phyloP scores from a whole-genome alignment of 2,329 filamentous ascomycete species.

The Colletotrichum somersetense region DNA sequence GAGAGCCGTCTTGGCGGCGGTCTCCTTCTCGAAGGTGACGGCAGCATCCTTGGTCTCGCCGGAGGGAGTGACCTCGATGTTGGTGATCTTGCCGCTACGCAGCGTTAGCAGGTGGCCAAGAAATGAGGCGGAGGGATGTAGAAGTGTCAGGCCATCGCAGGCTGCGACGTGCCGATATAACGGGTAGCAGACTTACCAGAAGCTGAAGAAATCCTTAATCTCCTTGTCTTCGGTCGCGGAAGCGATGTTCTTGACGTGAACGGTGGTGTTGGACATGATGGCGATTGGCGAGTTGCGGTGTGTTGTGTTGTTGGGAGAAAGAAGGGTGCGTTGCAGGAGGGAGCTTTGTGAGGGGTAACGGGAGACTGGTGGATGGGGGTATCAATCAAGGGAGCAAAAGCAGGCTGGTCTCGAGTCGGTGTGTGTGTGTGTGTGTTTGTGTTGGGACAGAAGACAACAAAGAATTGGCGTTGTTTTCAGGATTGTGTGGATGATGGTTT shows the following conservation, averaged over 20 bases:
- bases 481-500: constrained; percentile 28
- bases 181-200: constrained; percentile 73
- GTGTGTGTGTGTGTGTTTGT: not conserved
- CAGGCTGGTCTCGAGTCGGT: constrained; percentile 32
- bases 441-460: not conserved
- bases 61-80: constrained; percentile 79
- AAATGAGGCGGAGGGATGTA: not conserved
- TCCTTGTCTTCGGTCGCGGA: constrained; percentile 87
- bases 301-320: constrained; percentile 27
- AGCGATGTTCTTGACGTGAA: constrained; percentile 92
- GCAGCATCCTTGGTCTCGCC: constrained; percentile 83
- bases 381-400: constrained; percentile 37
- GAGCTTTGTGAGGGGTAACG: constrained; percentile 39
- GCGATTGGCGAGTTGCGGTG: constrained; percentile 12
- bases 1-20: constrained; percentile 95
- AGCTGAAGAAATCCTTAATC: constrained; percentile 97
- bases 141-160: constrained; percentile 14
- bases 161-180: not conserved
- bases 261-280: constrained; percentile 73
- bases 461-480: not conserved
- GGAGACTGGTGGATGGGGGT: constrained; percentile 26
- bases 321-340: constrained; percentile 30
- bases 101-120: constrained; percentile 31
- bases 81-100: constrained; percentile 87
- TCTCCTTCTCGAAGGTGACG: constrained; percentile 97